Conservation (phyloP, 2,329 filamentous ascomycete genomes). For the Sporothrix brasiliensis region DNA sequence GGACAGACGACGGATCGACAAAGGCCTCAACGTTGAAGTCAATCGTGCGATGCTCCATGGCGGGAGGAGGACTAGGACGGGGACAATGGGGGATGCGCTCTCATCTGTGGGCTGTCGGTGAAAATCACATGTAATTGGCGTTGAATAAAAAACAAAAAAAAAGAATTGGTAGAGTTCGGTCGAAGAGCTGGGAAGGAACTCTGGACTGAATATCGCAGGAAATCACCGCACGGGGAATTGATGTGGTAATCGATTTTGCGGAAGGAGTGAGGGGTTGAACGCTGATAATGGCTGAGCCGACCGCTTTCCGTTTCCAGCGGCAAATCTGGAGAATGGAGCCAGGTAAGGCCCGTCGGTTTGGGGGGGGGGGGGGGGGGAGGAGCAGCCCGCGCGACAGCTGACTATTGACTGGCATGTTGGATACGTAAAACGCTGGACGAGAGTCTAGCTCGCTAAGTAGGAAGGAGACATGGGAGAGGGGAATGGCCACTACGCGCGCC, state of each 20-base stretch:
- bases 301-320: slow-evolving; percentile 26
- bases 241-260: slow-evolving; percentile 24
- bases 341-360: background rate
- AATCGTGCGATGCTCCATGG: slow-evolving; percentile 55
- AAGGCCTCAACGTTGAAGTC: slow-evolving; percentile 95
- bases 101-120: background rate
- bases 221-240: slow-evolving; percentile 5
- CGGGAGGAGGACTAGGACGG: slow-evolving; percentile 5
- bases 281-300: slow-evolving; percentile 11
- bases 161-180: background rate
- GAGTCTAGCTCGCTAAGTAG: background rate
- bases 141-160: no score
- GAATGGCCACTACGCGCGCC: background rate
- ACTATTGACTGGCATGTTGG: slow-evolving; percentile 16
- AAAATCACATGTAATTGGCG: background rate
- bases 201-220: background rate
- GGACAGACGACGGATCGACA: slow-evolving; percentile 84
- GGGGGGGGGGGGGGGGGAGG: slow-evolving; percentile 4
- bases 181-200: background rate
- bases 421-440: background rate
- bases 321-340: slow-evolving; percentile 13
- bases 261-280: slow-evolving; percentile 23
- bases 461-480: no score
- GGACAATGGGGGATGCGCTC: slow-evolving; percentile 24
- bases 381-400: slow-evolving; percentile 16